Percentiles rank a stretch among this genome's conserved stretches.
Evolutionary conservation across 2,329 filamentous ascomycete species (phyloP).

Genomic region (Ophiognomonia clavigignenti-juglandacearum): DNA sequence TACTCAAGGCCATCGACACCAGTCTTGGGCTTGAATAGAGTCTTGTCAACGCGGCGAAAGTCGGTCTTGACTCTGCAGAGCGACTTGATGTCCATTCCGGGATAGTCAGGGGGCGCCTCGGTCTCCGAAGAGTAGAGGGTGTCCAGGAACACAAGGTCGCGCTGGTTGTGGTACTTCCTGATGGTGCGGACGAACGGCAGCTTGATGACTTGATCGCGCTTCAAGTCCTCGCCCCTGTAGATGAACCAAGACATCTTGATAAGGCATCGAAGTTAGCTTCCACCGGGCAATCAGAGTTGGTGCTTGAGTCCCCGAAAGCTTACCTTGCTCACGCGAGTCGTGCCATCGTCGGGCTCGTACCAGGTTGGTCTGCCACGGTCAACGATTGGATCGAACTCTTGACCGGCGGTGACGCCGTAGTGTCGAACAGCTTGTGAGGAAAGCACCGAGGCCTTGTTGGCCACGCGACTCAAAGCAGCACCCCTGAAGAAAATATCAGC

Average conservation of each 20-base stretch:
- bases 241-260: conserved; percentile 7
- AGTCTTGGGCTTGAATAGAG: neutral
- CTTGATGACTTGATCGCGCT: neutral
- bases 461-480: neutral
- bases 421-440: conserved; percentile 1
- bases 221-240: neutral
- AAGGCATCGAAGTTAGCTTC: neutral
- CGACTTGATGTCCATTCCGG: neutral
- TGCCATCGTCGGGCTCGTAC: neutral
- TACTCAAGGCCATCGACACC: neutral
- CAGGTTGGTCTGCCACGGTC: neutral
- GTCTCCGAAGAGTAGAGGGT: neutral
- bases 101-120: neutral
- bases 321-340: neutral
- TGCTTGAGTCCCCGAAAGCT: rapidly evolving
- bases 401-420: neutral
- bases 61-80: neutral
- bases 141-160: neutral
- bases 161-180: rapidly evolving
- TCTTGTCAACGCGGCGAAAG: neutral
- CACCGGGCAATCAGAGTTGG: neutral
- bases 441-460: neutral
- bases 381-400: neutral
- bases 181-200: neutral
- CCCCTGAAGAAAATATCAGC: neutral